Conservation (phyloP, 2,329 filamentous ascomycete species). For the Fusarium sp. region DNA sequence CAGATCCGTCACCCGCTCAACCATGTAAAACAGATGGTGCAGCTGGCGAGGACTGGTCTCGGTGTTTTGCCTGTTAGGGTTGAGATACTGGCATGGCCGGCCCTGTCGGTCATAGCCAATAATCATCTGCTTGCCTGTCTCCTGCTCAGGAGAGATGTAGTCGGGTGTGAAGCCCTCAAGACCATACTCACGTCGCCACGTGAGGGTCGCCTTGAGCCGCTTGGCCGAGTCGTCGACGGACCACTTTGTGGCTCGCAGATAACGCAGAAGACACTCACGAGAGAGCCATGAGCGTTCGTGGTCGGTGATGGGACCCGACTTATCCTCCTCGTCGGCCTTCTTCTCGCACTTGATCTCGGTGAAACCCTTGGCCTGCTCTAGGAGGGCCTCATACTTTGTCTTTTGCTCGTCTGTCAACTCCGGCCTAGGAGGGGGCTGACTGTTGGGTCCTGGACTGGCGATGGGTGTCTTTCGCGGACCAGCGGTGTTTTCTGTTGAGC, state of each 20-base stretch:
- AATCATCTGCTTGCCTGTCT: slow-evolving; percentile 95
- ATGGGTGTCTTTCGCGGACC: slow-evolving; percentile 69
- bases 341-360: slow-evolving; percentile 72
- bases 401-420: slow-evolving; percentile 82
- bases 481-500: slow-evolving; percentile 36
- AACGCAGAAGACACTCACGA: slow-evolving; percentile 91
- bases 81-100: slow-evolving; percentile 92
- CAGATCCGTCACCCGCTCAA: slow-evolving; percentile 89
- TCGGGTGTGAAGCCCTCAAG: slow-evolving; percentile 84
- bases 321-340: slow-evolving; percentile 61
- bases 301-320: slow-evolving; percentile 78
- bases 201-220: slow-evolving; percentile 84
- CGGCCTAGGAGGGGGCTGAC: slow-evolving; percentile 69
- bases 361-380: slow-evolving; percentile 80
- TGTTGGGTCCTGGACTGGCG: slow-evolving; percentile 67
- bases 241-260: slow-evolving; percentile 96
- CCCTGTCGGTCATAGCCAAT: slow-evolving; percentile 88
- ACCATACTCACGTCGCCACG: slow-evolving; percentile 93
- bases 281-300: slow-evolving; percentile 91
- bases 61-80: slow-evolving; percentile 93
- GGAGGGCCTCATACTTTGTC: slow-evolving; percentile 83
- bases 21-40: slow-evolving; percentile 95
- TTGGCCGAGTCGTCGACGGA: slow-evolving; percentile 80
- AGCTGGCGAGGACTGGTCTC: slow-evolving; percentile 88
- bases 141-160: slow-evolving; percentile 93